Conservation (phyloP, 768 basidiomycete species). For the Leccinum ochraceum region DNA sequence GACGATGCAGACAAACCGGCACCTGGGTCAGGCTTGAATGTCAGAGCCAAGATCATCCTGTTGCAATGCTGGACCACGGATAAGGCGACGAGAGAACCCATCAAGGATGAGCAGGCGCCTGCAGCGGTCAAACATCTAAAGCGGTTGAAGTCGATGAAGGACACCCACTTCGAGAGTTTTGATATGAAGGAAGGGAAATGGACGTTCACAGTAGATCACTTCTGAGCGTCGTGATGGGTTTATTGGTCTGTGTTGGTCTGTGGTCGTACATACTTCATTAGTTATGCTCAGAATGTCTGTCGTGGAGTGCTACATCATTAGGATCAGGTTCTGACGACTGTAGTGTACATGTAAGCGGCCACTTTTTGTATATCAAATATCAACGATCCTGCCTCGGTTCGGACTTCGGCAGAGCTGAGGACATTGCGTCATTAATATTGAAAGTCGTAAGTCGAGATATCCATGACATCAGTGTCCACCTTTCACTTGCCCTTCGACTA, state of each 20-base stretch:
- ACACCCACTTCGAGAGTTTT: constrained; percentile 82
- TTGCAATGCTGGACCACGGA: constrained; percentile 86
- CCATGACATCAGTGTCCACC: not conserved
- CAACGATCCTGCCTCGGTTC: not conserved
- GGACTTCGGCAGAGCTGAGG: constrained; percentile 1
- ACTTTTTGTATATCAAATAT: constrained; percentile 14
- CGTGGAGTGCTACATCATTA: constrained; percentile 11
- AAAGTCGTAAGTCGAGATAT: not conserved
- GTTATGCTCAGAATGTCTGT: not conserved
- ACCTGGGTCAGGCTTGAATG: constrained; percentile 86
- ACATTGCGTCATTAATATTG: constrained; percentile 1
- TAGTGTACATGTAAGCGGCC: constrained; percentile 17
- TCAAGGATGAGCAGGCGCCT: constrained; percentile 81
- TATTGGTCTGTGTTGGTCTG: not conserved
- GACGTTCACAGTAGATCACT: constrained; percentile 94
- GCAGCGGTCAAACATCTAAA: constrained; percentile 70
- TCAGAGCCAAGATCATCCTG: constrained; percentile 75
- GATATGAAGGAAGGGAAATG: constrained; percentile 82
- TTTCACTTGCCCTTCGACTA: not conserved
- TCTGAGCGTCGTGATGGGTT: constrained; percentile 45
- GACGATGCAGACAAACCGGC: constrained; percentile 84
- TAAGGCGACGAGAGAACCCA: constrained; percentile 86
- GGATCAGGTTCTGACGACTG: constrained; percentile 5
- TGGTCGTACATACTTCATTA: not conserved
- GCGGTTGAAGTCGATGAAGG: constrained; percentile 79